A percentile compares a stretch with the other conserved stretches of the same genome.
Evolutionary conservation across 768 basidiomycete species (phyloP).

Genomic region (Pulveroboletus sp.): DNA sequence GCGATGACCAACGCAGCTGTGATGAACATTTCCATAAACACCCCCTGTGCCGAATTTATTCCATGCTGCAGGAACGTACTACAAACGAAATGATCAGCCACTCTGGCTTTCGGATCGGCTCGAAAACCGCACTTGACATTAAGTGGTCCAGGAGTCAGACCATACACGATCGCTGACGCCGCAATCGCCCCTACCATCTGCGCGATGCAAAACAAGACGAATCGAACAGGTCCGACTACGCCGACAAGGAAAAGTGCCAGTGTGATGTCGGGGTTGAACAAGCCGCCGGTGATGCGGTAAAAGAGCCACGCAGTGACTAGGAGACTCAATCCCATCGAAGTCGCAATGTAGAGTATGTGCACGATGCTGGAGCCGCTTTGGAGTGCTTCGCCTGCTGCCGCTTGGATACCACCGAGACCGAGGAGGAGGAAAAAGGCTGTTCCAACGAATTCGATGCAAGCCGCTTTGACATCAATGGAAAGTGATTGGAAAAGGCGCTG

Average conservation of each 20-base stretch:
- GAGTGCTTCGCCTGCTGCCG: conserved; percentile 39
- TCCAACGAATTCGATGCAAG: conserved; percentile 56
- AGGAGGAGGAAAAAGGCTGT: conserved; percentile 64
- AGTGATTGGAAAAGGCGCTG: conserved; percentile 28
- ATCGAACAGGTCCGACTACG: conserved; percentile 51
- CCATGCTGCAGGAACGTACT: conserved; percentile 49
- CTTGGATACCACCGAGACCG: conserved; percentile 64
- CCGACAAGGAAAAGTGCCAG: conserved; percentile 59
- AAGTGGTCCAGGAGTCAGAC: conserved; percentile 52
- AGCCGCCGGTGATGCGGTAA: conserved; percentile 59
- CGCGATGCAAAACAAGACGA: conserved; percentile 57
- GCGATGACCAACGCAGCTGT: conserved; percentile 57
- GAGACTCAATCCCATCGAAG: conserved; percentile 59
- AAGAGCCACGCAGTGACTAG: conserved; percentile 67
- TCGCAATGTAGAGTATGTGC: conserved; percentile 53
- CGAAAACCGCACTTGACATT: conserved; percentile 44
- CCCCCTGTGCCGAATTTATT: conserved; percentile 52
- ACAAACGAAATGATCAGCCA: conserved; percentile 2
- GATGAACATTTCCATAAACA: conserved; percentile 74
- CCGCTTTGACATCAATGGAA: conserved; percentile 44
- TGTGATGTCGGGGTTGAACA: conserved; percentile 66
- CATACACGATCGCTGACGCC: conserved; percentile 53
- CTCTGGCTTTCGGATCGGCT: conserved; percentile 9
- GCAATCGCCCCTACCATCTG: conserved; percentile 60
- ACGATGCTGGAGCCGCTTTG: conserved; percentile 35